These are phyloP conservation scores for Podaxis sp. DNA, from an alignment of 768 basidiomycete genomes.

Conservation along the genomic window DNA sequence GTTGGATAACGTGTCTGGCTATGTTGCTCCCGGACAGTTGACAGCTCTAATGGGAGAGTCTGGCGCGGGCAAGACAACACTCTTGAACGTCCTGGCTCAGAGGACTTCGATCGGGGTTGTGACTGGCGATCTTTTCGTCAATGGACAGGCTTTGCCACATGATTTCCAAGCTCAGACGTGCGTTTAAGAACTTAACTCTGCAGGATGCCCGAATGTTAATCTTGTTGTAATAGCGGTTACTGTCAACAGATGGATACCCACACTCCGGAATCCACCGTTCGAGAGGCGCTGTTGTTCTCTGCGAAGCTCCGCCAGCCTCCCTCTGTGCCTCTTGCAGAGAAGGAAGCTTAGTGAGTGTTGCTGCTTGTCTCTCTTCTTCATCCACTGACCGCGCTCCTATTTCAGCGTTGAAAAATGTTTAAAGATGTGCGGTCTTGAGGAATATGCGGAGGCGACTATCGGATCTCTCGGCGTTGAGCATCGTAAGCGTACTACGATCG, in stretches of 20 bases:
- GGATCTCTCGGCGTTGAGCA: conserved; percentile 66
- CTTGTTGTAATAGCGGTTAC: conserved; percentile 44
- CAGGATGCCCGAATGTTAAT: neutral
- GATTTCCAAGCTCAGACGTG: conserved; percentile 64
- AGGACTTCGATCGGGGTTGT: conserved; percentile 45
- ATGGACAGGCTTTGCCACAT: conserved; percentile 45
- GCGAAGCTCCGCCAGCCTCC: conserved; percentile 76
- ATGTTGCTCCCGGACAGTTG: conserved; percentile 76
- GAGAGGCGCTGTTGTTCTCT: conserved; percentile 79
- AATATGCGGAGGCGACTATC: conserved; percentile 59
- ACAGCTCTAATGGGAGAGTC: conserved; percentile 73
- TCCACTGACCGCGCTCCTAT: neutral
- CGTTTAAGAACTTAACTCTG: conserved; percentile 3
- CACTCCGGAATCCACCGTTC: conserved; percentile 70
- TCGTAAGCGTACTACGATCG: conserved; percentile 82
- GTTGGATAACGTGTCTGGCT: conserved; percentile 72
- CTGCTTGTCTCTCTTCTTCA: neutral
- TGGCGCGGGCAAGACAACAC: conserved; percentile 53
- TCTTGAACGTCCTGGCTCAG: conserved; percentile 53
- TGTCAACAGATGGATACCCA: conserved; percentile 86
- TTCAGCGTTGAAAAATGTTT: conserved; percentile 44
- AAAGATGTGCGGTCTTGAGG: conserved; percentile 60
- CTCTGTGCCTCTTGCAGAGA: conserved; percentile 62
- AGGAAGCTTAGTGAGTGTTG: conserved; percentile 67
- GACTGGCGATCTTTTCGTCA: conserved; percentile 49